Evolutionary conservation across 768 basidiomycete genomes (phyloP).

Genomic region (Suillus brevipes): DNA sequence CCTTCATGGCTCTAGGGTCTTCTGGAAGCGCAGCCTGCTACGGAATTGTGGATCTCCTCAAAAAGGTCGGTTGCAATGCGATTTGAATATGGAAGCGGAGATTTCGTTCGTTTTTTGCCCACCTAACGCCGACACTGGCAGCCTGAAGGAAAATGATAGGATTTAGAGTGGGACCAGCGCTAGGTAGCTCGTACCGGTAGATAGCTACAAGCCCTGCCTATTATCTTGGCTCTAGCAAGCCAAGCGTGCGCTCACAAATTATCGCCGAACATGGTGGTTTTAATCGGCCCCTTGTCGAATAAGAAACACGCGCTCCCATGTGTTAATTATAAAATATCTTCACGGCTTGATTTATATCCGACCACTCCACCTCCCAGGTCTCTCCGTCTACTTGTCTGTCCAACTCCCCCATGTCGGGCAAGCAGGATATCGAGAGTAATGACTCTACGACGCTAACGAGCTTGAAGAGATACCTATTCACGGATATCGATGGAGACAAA

Average conservation of each 20-base stretch:
- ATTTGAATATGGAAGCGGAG: background rate
- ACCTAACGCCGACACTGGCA: background rate
- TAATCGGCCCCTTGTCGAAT: background rate
- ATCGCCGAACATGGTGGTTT: background rate
- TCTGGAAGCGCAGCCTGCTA: no score
- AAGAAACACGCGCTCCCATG: background rate
- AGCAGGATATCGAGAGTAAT: slow-evolving; percentile 41
- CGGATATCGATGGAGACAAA: slow-evolving; percentile 27
- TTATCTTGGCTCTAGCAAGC: background rate
- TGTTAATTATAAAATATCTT: background rate
- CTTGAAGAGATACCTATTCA: slow-evolving; percentile 16
- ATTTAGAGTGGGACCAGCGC: background rate
- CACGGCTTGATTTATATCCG: background rate
- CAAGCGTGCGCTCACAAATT: background rate
- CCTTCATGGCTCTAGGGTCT: no score
- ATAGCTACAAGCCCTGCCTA: background rate
- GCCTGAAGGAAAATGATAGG: background rate
- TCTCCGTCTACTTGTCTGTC: slow-evolving; percentile 65
- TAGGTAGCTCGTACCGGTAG: no score
- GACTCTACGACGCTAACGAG: slow-evolving; percentile 10
- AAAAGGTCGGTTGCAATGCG: background rate
- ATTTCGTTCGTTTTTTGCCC: background rate
- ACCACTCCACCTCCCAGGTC: slow-evolving; percentile 72
- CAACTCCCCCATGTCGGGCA: slow-evolving; percentile 57
- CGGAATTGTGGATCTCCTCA: background rate